Conservation (phyloP, 1,284 basidiomycete genomes). For the Puccinia horiana region DNA sequence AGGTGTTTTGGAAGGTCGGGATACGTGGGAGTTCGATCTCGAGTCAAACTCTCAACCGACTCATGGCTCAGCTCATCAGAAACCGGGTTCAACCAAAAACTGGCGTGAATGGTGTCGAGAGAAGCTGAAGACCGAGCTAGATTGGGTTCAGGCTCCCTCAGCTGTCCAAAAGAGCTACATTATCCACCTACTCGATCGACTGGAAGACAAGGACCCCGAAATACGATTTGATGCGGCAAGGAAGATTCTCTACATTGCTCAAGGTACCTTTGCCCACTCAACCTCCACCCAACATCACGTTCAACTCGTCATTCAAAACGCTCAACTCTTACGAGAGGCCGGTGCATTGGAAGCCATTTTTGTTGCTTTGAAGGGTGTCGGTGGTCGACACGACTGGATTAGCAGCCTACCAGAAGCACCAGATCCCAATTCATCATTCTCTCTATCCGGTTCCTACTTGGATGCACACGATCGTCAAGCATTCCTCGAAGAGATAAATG, state of each 20-base stretch:
- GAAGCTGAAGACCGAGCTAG: neutral
- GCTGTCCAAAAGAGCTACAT: slow-evolving; percentile 63
- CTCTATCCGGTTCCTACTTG: slow-evolving; percentile 11
- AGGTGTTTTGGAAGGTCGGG: slow-evolving; percentile 81
- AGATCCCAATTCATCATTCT: slow-evolving; percentile 16
- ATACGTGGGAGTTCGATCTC: slow-evolving; percentile 66
- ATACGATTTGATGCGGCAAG: slow-evolving; percentile 82
- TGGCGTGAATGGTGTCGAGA: slow-evolving; percentile 45
- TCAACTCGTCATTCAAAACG: slow-evolving; percentile 93
- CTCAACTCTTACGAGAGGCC: slow-evolving; percentile 64
- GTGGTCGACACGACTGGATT: slow-evolving; percentile 47
- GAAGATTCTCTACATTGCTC: slow-evolving; percentile 80
- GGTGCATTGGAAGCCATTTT: slow-evolving; percentile 46
- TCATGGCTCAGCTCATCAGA: slow-evolving; percentile 16
- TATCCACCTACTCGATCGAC: slow-evolving; percentile 75
- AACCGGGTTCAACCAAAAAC: slow-evolving; percentile 34
- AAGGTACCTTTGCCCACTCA: slow-evolving; percentile 90
- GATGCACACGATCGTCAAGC: slow-evolving; percentile 67
- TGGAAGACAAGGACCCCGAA: slow-evolving; percentile 81
- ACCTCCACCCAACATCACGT: slow-evolving; percentile 88
- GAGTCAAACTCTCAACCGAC: neutral
- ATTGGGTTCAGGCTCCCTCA: slow-evolving; percentile 43
- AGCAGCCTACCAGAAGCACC: slow-evolving; percentile 41
- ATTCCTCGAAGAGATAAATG: slow-evolving; percentile 79
- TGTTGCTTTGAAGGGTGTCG: slow-evolving; percentile 39